Evolutionary conservation across 1,284 basidiomycete species (phyloP).

Genomic region (Marasmius sp.): DNA sequence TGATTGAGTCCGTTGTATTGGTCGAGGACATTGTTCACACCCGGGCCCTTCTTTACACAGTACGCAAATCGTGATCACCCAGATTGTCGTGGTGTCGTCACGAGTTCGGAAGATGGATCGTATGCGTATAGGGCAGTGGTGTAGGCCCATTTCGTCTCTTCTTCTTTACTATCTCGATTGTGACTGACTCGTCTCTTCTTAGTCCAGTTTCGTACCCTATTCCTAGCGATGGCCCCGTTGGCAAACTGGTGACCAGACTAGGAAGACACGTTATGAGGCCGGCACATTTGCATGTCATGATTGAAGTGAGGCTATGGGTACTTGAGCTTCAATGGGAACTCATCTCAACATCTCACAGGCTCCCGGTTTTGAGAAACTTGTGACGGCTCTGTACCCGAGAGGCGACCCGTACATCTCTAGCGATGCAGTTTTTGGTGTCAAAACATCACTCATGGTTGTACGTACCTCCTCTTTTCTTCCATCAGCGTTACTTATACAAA

Average conservation of each 20-base stretch:
- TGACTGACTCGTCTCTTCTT: background rate
- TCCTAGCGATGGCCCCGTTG: slow-evolving; percentile 80
- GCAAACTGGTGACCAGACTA: slow-evolving; percentile 56
- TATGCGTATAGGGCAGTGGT: slow-evolving; percentile 78
- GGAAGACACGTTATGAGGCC: slow-evolving; percentile 71
- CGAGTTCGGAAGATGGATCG: slow-evolving; percentile 60
- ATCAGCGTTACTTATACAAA: background rate
- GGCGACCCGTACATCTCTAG: slow-evolving; percentile 66
- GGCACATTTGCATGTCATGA: slow-evolving; percentile 76
- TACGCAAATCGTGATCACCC: slow-evolving; percentile 59
- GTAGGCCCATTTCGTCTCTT: slow-evolving; percentile 21
- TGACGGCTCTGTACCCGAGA: slow-evolving; percentile 75
- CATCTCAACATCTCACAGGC: slow-evolving; percentile 27
- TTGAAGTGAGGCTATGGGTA: slow-evolving; percentile 40
- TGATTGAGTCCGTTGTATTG: background rate
- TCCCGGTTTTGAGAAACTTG: slow-evolving; percentile 70
- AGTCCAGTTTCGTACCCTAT: slow-evolving; percentile 79
- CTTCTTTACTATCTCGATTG: background rate
- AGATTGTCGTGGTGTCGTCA: slow-evolving; percentile 78
- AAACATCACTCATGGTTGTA: slow-evolving; percentile 51
- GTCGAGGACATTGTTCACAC: background rate
- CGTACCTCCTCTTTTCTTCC: slow-evolving; percentile 12
- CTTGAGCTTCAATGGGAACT: background rate
- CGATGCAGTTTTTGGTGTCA: slow-evolving; percentile 81
- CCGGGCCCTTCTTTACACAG: slow-evolving; percentile 57